Conservation (phyloP, 1,284 basidiomycete species). For the Cutaneotrichosporon sp. region DNA sequence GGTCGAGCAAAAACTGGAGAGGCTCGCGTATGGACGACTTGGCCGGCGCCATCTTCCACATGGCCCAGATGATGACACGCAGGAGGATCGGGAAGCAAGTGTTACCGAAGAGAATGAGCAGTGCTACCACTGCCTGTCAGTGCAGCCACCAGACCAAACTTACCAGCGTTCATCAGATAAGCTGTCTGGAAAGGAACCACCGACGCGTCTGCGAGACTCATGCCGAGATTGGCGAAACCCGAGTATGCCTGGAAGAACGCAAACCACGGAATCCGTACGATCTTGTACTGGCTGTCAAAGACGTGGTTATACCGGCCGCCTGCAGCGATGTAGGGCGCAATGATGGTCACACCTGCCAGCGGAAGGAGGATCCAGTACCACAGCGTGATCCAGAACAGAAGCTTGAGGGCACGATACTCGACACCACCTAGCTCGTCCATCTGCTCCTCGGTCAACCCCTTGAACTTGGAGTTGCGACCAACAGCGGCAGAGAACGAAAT, state of each 20-base stretch:
- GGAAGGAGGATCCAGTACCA: constrained; percentile 69
- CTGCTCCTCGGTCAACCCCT: constrained; percentile 73
- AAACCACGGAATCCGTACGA: constrained; percentile 70
- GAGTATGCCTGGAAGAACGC: constrained; percentile 82
- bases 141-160: constrained; percentile 15
- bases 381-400: constrained; percentile 72
- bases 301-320: constrained; percentile 56
- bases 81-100: constrained; percentile 80
- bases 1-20: constrained; percentile 86
- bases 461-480: constrained; percentile 84
- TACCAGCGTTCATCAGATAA: constrained; percentile 71
- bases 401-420: constrained; percentile 84
- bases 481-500: constrained; percentile 81
- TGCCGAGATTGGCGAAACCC: constrained; percentile 85
- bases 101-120: constrained; percentile 85
- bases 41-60: constrained; percentile 64
- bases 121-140: constrained; percentile 43
- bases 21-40: constrained; percentile 71
- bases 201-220: constrained; percentile 81
- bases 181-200: constrained; percentile 85
- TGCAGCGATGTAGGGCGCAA: constrained; percentile 73
- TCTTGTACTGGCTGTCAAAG: constrained; percentile 61
- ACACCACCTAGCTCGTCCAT: constrained; percentile 90
- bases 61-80: constrained; percentile 69
- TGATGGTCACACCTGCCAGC: constrained; percentile 65